Base-by-base conservation (phyloP, 805 yeast species). In the Barnettozyma siamensis region DNA sequence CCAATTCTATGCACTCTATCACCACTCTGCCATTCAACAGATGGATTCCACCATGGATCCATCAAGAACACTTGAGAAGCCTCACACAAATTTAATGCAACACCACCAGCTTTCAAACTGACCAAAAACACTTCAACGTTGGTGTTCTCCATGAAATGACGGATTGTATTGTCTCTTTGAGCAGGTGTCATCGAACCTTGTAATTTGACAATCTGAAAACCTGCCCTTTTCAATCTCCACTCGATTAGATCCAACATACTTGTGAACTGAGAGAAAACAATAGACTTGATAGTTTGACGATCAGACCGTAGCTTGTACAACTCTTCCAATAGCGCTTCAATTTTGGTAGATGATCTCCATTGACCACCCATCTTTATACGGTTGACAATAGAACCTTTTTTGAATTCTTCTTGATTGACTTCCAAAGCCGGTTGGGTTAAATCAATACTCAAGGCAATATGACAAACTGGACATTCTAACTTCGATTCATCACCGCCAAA, bases 41-140 rank as follows among this genome's bases (percentile, higher is more conserved):
- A 84, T 1, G 98, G 98, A 59, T 93, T 94, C 98, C 99, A 93
- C 99, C 99, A 93, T 28, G 98, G 98, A 55, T 93, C 99, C 70
- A 93, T 70, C 34, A 93, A 72, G 52, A 93, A 93, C 35, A 93
- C 98, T 56, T 91, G 98, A 3, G 94, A 88, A 0, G 99, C 98
- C 56, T 94, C 99, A 57, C 96, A 91, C 49, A 93, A 70, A 59
- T 93, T 93, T 50, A 93, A 70, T 0, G 99, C 99, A 33, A 93
- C 99, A 65, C 99, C 99, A 51, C 99, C 99, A 0, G 99, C 99
- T 58, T 93, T 93, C 54, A 93, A 72, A 28, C 96, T 88, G 8
- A 93, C 99, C 48, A 93, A 64, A 58, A 93, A 93, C 8, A 93
- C 95, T 61, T 93, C 99, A 31, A 91, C 96, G 33, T 75, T 75